phyloP scores from a whole-genome alignment of 768 basidiomycete species.

The Russula abietina region DNA sequence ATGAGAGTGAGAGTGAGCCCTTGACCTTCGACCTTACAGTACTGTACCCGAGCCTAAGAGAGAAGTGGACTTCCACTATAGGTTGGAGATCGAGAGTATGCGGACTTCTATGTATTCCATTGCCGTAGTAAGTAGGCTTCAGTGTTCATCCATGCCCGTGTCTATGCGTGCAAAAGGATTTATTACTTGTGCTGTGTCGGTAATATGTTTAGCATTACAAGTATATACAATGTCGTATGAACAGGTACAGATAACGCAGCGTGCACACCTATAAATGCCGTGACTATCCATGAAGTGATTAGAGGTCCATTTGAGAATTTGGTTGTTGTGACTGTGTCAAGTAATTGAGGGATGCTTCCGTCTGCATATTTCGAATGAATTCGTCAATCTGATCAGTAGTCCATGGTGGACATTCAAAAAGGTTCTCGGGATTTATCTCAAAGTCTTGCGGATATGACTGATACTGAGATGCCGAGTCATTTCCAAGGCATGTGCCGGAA shows the following conservation, averaged over 20 bases:
- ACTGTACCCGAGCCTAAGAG: not conserved
- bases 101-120: no score
- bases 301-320: constrained; percentile 2
- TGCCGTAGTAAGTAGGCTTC: not conserved
- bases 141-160: not conserved
- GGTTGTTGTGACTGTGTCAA: not conserved
- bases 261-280: not conserved
- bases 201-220: constrained; percentile 9
- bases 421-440: not conserved
- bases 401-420: constrained; percentile 8
- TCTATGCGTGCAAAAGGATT: not conserved
- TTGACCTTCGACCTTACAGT: not conserved
- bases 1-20: not conserved
- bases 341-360: not conserved
- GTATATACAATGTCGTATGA: constrained; percentile 9
- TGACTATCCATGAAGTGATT: not conserved
- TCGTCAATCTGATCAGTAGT: constrained; percentile 8
- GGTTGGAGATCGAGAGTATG: not conserved
- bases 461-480: not conserved
- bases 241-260: not conserved
- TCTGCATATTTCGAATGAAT: constrained; percentile 6
- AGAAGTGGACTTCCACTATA: no score
- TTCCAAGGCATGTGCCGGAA: not conserved
- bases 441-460: not conserved
- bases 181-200: constrained; percentile 2